Conservation (phyloP, 108 stramenopile genomes). For the Skeletonema costatum region DNA sequence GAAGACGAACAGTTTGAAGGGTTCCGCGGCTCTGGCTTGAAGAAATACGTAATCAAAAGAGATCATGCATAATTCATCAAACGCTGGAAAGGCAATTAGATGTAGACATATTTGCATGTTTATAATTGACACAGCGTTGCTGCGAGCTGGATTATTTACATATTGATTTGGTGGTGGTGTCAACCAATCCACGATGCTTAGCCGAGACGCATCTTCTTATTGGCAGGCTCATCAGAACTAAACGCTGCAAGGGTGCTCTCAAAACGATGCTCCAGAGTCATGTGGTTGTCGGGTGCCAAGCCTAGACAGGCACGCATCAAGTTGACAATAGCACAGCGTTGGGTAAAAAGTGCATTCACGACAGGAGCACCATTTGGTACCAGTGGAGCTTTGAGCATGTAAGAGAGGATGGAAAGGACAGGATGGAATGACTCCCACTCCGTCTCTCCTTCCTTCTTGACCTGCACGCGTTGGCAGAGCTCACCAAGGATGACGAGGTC, state of each 20-base stretch:
- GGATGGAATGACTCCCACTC: slow-evolving; percentile 93
- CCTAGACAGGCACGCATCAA: slow-evolving; percentile 97
- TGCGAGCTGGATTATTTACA: not conserved
- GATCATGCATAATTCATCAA: no score
- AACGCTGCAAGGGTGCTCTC: slow-evolving; percentile 65
- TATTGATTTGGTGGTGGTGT: not conserved
- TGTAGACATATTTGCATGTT: not conserved
- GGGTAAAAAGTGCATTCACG: slow-evolving; percentile 96
- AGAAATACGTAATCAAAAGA: no score
- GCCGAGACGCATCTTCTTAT: slow-evolving; percentile 38
- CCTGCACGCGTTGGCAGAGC: slow-evolving; percentile 89
- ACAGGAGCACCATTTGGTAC: slow-evolving; percentile 97
- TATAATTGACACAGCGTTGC: not conserved
- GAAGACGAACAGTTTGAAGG: no score
- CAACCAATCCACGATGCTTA: slow-evolving; percentile 1
- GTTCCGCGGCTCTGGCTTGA: no score
- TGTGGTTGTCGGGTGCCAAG: slow-evolving; percentile 93
- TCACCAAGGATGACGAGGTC: slow-evolving; percentile 96
- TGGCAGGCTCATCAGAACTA: slow-evolving; percentile 18
- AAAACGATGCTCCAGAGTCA: slow-evolving; percentile 94
- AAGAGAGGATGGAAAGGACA: slow-evolving; percentile 93
- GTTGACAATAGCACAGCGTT: slow-evolving; percentile 92
- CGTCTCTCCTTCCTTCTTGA: slow-evolving; percentile 73
- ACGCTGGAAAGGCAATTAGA: not conserved
- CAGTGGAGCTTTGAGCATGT: slow-evolving; percentile 98